Base-by-base conservation (phyloP, 1,139 yeast species). In the Pichia sp. region DNA sequence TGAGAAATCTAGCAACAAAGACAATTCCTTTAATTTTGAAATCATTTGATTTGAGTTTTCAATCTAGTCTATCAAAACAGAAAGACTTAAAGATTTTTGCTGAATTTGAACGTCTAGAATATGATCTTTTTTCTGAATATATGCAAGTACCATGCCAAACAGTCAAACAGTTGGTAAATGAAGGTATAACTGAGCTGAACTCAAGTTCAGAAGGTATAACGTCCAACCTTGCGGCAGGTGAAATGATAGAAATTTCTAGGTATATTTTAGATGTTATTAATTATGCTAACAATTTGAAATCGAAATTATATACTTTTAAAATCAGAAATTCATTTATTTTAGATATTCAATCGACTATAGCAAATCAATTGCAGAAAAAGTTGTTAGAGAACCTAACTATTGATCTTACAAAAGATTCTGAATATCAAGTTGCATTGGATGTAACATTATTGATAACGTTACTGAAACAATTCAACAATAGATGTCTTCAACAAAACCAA, bases 121-220 rank as follows among this genome's bases (percentile, higher is more conserved):
- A 62, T 13, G 72, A 72, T 2, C 64, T 81, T 5, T 78, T 80
- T 52, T 74, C 71, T n/a, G 68, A 73, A 63, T 81, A 31, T 73
- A 76, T 59, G 74, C 71, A 30, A 60, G 70, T 33, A 73, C 72
- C 78, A 54, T 71, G 75, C 46, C 59, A 69, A 9, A 56, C 63
- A 9, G 55, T 81, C 6, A 65, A 76, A 7, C 67, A 64, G n/a
- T 68, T 70, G 2, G 55, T 80, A 11, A 63, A 69, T 16, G 59
- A 60, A 2, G 81, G 81, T 8, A 62, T 78, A 19, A 54, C 65
- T 5, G 61, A 64, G n/a, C 57, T 62, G 6, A 64, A 66, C 40
- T 76, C 83, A 83, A 54, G 64, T 4, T 31, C 50, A 2, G 28
- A 25, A 6, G 45, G 38, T 6, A 13, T 46, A 3, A 5, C 25